Evolutionary conservation across 495 filamentous ascomycete species (phyloP), one percentile per base, ranked within the genome.

Genomic region (Xylaria sp.): DNA sequence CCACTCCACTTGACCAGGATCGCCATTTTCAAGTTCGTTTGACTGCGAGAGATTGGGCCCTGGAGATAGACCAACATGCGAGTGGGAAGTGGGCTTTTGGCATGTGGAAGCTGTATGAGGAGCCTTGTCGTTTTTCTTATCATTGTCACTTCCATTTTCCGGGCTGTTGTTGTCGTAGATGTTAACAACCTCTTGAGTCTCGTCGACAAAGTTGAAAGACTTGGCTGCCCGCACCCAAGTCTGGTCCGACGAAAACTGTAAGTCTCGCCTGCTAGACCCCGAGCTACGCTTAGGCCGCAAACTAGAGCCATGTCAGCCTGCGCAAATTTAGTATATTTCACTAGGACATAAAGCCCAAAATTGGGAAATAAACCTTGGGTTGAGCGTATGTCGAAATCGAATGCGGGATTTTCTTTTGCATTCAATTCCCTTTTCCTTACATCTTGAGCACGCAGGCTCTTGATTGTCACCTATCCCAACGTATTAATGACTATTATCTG

Each of bases 201-300:
- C 67, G 44, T 69, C 67, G 52, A 69, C 52, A 26, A 69, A 69
- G 19, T 44, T 69, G 33, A 69, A 40, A n/a, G 50, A 17, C 43
- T 41, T 53, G 52, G 46, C 35, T 24, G 33, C 43, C 14, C 53
- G 26, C 29, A 58, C 29, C 67, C 67, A 69, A 29, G 19, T 52
- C 40, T 69, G 67, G 17, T 69, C 57, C 17, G 55, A 33, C 19
- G 55, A 33, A 31, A 59, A 59, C 5, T 59, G 55, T 9, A 59
- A 35, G 31, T 59, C 55, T 35, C 55, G 15, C 29, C 55, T 37
- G 14, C 19, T 35, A 35, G 55, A n/a, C 55, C 24, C 52, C 14
- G 52, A 55, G 14, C 24, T 5, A 55, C 55, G 55, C 55, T 35
- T 59, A 12, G 55, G 31, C 31, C 55, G 55, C 31, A 59, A 59